Percentiles rank a stretch among this genome's conserved stretches.
Conservation (phyloP, 2,329 filamentous ascomycete genomes). For the Triangularia verruculosa region DNA sequence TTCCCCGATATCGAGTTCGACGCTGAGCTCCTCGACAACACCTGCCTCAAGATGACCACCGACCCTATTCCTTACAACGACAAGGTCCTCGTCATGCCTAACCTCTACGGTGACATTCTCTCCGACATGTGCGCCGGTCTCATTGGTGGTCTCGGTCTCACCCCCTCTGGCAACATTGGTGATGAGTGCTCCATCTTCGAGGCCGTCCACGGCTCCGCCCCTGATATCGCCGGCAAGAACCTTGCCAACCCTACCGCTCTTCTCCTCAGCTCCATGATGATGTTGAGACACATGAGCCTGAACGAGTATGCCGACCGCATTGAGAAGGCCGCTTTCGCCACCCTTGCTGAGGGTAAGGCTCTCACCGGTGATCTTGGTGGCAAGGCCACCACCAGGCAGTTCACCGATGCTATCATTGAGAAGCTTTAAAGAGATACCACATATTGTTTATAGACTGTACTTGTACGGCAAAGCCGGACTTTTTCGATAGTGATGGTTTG, state of each 20-base stretch:
- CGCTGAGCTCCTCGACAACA: constrained; percentile 97
- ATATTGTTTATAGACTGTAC: constrained; percentile 20
- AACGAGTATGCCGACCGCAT: constrained; percentile 81
- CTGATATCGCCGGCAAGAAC: constrained; percentile 92
- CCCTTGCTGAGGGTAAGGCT: constrained; percentile 90
- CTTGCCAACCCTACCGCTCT: constrained; percentile 97
- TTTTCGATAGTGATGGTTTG: neutral
- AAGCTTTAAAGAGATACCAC: constrained; percentile 46
- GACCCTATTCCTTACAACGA: constrained; percentile 97
- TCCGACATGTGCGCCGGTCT: constrained; percentile 99
- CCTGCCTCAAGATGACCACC: constrained; percentile 97
- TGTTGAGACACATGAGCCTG: constrained; percentile 97
- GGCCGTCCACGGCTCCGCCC: constrained; percentile 95
- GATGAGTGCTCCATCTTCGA: constrained; percentile 99
- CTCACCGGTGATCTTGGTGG: constrained; percentile 96
- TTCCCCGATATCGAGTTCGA: constrained; percentile 96
- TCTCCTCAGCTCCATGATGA: constrained; percentile 96
- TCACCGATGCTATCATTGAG: constrained; percentile 83
- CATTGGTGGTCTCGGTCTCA: constrained; percentile 95
- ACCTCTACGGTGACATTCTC: constrained; percentile 98
- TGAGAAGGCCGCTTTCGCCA: constrained; percentile 92
- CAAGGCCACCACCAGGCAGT: constrained; percentile 94
- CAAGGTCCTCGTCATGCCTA: constrained; percentile 97
- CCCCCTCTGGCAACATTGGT: constrained; percentile 96
- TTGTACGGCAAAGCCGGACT: constrained; percentile 11